These are phyloP conservation scores for Aristolochia californica DNA, from an alignment of 164 flowering plant species.

Conservation along the genomic window DNA sequence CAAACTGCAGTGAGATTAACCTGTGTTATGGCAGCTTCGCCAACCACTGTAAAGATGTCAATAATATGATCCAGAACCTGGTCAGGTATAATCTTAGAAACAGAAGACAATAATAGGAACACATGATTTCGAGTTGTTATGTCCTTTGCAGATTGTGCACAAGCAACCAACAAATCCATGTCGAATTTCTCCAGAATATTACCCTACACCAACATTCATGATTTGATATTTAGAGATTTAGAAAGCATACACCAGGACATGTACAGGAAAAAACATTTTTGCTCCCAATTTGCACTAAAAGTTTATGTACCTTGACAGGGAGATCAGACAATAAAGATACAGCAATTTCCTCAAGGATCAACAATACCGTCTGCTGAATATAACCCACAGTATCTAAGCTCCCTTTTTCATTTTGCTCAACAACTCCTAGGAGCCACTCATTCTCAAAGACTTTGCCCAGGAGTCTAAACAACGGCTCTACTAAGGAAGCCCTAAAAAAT, in stretches of 20 bases:
- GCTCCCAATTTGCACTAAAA: background rate
- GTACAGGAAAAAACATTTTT: background rate
- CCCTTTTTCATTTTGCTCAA: conserved; percentile 15
- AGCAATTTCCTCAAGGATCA: conserved; percentile 56
- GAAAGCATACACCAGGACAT: background rate
- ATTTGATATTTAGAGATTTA: background rate
- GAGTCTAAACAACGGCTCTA: conserved; percentile 59
- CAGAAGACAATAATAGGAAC: conserved; percentile 52
- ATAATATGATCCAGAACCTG: conserved; percentile 45
- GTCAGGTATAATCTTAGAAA: conserved; percentile 49
- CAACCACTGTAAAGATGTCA: conserved; percentile 49
- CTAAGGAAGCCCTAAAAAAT: conserved; percentile 40
- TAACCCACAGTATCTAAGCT: conserved; percentile 19
- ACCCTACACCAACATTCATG: conserved; percentile 29
- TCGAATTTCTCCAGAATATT: conserved; percentile 20
- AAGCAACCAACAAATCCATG: conserved; percentile 46
- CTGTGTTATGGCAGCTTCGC: conserved; percentile 69
- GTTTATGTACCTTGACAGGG: conserved; percentile 23
- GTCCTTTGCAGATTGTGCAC: conserved; percentile 50
- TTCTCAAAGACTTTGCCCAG: conserved; percentile 30
- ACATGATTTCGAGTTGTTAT: conserved; percentile 56
- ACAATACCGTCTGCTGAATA: conserved; percentile 52
- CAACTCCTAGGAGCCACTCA: conserved; percentile 27
- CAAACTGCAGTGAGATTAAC: conserved; percentile 23
- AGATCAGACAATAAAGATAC: conserved; percentile 21